Conservation (phyloP, 2,329 filamentous ascomycete species). For the Pestalotiopsis fici region DNA sequence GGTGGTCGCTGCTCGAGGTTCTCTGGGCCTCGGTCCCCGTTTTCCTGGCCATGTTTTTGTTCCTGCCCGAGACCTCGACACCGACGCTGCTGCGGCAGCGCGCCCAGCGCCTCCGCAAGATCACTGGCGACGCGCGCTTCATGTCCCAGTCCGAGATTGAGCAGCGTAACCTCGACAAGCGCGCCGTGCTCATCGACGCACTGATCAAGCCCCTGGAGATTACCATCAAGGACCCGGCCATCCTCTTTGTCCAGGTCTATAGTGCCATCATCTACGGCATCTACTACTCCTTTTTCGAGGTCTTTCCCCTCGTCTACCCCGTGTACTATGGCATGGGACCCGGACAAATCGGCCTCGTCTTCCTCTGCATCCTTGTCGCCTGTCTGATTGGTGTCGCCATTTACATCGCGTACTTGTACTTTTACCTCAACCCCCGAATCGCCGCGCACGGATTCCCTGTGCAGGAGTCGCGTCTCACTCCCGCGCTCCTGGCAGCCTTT, state of each 20-base stretch:
- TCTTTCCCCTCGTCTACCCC: conserved; percentile 66
- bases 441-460: conserved; percentile 46
- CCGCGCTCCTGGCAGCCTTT: conserved; percentile 53
- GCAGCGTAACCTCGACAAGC: conserved; percentile 52
- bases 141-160: conserved; percentile 66
- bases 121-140: conserved; percentile 58
- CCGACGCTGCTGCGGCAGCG: conserved; percentile 63
- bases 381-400: conserved; percentile 51
- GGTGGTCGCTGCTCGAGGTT: conserved; percentile 67
- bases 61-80: conserved; percentile 64
- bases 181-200: conserved; percentile 51
- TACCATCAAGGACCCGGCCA: conserved; percentile 60
- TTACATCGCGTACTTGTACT: conserved; percentile 54
- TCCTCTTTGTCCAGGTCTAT: conserved; percentile 64
- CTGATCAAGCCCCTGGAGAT: conserved; percentile 64
- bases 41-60: conserved; percentile 61
- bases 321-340: conserved; percentile 60
- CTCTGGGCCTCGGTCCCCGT: conserved; percentile 62
- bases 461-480: conserved; percentile 56
- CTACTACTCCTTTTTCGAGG: conserved; percentile 66
- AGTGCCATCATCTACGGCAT: conserved; percentile 63
- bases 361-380: conserved; percentile 60
- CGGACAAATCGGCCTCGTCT: conserved; percentile 60
- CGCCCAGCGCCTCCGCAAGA: conserved; percentile 60
- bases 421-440: conserved; percentile 52